Evolutionary conservation across 2,329 filamentous ascomycete genomes (phyloP), one percentile per base, ranked within the genome.

Genomic region (Aspergillus persii): DNA sequence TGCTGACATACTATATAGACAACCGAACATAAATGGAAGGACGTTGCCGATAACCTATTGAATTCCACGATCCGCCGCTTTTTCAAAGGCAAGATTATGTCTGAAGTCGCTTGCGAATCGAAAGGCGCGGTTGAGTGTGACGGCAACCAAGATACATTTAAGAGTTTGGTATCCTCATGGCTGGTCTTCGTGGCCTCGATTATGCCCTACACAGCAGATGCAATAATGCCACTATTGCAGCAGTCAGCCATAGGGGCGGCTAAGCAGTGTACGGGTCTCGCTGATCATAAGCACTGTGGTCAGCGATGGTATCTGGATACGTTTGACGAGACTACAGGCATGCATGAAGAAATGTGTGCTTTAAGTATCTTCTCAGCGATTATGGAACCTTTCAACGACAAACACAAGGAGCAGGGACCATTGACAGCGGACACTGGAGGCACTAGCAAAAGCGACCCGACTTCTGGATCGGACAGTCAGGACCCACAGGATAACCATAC

Each of bases 91-190:
- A 81, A 81, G 47, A 79, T 89, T 63, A 86, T 89, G 66, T 85
- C 78, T 57, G 91, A 95, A 72, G 76, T 85, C 3, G 81, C 86
- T 9, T 94, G 91, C 75, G 89, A 92, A 66, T 74, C 80, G 2
- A 77, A 72, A 23, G 18, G 18, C 8, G 69, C 72, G 30, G 84
- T 79, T 23, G 18, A 23, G 44, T 95, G 91, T 77, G 88, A 88
- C 56, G 81, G 84, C 51, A 91, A 94, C 67, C 89, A 92, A 80
- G 75, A 85, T 60, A 86, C 84, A 2, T 92, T 89, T 82, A 91
- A 91, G 75, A 88, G 88, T 23, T 89, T 88, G 65, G 79, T 91
- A 15, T 82, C 86, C 65, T 84, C 87, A 27, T 90, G 88, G 86
- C 76, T 91, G 65, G 81, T 85, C 2, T 80, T 83, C 33, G 80